Evolutionary conservation across 2,329 filamentous ascomycete species (phyloP), one percentile per base, ranked within the genome.

Genomic region (Plenodomus tracheiphilus): DNA sequence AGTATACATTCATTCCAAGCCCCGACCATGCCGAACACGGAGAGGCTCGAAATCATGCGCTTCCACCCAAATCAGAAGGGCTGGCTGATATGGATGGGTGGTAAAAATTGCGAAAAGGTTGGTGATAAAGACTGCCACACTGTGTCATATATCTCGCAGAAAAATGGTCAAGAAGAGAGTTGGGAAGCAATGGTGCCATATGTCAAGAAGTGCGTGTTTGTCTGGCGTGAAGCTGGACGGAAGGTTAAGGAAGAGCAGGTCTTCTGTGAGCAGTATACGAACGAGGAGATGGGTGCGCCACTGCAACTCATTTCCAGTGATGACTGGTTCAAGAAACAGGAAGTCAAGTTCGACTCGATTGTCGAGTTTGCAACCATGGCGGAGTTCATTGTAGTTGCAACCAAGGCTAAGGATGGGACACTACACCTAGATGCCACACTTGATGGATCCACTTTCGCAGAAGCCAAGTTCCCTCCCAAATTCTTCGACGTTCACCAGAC

Each of bases 371-470:
- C 91, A 2, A 95, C 88, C 4, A 97, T 97, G 93, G 87, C 88
- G 34, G 94, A 99, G 69, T 99, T 96, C 71, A 94, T 99, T 64
- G 84, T 99, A 34, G 87, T 96, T 41, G 92, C 92, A 1, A 86
- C 87, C 5, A 81, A 81, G 52, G 69, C 82, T 53, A 81, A 87
- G 50, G 84, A 88, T 32, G 78, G 83, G 34, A 87, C 83, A 2
- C 77, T 97, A 51, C 85, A 85, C 53, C 87, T 93, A 28, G 85
- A 92, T 60, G 84, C 90, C 39, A 97, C 91, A 69, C 79, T 97
- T 37, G 90, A 99, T 66, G 95, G 92, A 46, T 80, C 82, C 54
- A 84, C 78, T 5, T 99, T 94, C 63, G 92, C 93, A 0, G 80
- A 87, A 52, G 92, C 91, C 11, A 81, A 88, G 43, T 97, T 97